Percentiles rank a stretch among this genome's conserved stretches.
These are phyloP conservation scores for Candida xyloterini DNA, from an alignment of 805 yeast species.

Conservation along the genomic window DNA sequence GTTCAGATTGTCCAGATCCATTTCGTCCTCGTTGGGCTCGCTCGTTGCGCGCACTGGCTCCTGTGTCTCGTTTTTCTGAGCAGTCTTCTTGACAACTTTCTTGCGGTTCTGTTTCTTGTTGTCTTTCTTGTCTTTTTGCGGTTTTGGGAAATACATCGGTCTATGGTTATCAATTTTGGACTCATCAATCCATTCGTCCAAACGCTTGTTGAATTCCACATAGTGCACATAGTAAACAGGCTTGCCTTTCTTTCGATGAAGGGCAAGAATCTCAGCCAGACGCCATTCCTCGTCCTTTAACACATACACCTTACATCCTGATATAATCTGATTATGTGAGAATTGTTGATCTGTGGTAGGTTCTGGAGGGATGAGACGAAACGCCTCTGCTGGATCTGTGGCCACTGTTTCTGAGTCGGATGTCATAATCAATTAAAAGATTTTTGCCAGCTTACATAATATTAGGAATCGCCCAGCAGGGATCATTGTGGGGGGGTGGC, in stretches of 20 bases:
- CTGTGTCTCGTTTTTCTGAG: constrained; percentile 9
- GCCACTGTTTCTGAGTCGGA: constrained; percentile 31
- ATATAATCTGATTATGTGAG: constrained; percentile 47
- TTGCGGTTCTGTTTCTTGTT: constrained; percentile 30
- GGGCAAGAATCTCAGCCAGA: constrained; percentile 80
- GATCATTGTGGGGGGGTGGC: too few relatives aligned
- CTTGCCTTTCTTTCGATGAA: constrained; percentile 70
- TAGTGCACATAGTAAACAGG: constrained; percentile 89
- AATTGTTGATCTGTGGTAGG: constrained; percentile 29
- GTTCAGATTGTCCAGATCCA: constrained; percentile 81
- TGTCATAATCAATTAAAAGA: constrained; percentile 20
- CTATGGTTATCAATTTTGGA: constrained; percentile 69
- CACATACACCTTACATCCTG: constrained; percentile 82
- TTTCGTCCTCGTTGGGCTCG: constrained; percentile 50
- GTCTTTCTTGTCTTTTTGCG: constrained; percentile 35
- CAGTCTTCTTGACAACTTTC: constrained; percentile 18
- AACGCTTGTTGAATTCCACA: constrained; percentile 89
- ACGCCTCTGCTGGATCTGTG: constrained; percentile 29
- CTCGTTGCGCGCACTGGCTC: constrained; percentile 10
- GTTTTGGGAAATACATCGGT: constrained; percentile 70
- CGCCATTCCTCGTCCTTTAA: constrained; percentile 77
- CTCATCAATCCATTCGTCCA: constrained; percentile 89
- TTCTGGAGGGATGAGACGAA: constrained; percentile 32
- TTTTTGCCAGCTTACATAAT: constrained; percentile 7
- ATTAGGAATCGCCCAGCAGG: not conserved